phyloP scores from a whole-genome alignment of 306 rosid species.

The Macrotyloma uniflorum region DNA sequence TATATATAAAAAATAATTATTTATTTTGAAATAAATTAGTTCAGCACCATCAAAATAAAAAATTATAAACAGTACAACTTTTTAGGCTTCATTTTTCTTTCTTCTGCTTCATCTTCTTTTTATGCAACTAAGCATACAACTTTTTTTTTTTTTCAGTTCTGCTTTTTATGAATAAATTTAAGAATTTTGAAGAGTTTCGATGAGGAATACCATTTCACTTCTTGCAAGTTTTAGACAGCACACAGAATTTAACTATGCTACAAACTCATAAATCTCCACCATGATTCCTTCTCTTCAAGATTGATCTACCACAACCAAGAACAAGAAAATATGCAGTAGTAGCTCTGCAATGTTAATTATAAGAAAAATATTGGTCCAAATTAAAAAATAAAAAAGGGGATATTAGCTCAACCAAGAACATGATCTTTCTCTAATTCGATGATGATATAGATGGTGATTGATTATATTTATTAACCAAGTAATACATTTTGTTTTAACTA shows the following conservation, averaged over 20 bases:
- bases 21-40: no score
- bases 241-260: not conserved
- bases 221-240: not conserved
- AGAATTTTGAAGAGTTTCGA: no score
- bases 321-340: not conserved
- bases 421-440: not conserved
- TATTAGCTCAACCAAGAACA: not conserved
- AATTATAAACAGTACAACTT: no score
- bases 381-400: not conserved
- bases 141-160: no score
- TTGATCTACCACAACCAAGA: not conserved
- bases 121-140: no score
- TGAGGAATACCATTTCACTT: not conserved
- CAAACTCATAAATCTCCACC: not conserved
- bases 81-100: no score
- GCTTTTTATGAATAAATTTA: no score
- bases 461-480: no score
- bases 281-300: not conserved
- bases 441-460: not conserved
- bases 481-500: no score
- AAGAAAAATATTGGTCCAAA: not conserved
- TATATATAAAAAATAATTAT: no score
- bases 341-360: constrained; percentile 20
- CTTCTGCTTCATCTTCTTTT: no score
- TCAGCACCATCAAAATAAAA: no score